Evolutionary conservation across 1,139 yeast species (phyloP).

Genomic region (Suhomyces terraborum): DNA sequence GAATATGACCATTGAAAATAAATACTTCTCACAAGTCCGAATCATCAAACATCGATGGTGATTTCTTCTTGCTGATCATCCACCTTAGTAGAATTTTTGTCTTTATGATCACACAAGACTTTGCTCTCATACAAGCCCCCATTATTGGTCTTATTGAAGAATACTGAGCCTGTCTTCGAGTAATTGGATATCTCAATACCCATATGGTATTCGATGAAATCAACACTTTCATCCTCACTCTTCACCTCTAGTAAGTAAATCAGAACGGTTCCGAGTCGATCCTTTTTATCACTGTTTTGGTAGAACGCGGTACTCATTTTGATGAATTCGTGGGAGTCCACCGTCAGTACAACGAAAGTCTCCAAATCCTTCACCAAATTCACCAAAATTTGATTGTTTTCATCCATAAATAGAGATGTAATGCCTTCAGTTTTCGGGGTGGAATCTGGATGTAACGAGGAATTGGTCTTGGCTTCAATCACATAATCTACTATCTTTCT

Average conservation of each 20-base stretch:
- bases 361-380: slow-evolving; percentile 16
- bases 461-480: slow-evolving; percentile 8
- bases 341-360: slow-evolving; percentile 17
- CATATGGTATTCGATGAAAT: slow-evolving; percentile 24
- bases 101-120: slow-evolving; percentile 14
- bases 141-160: slow-evolving; percentile 16
- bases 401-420: slow-evolving; percentile 25
- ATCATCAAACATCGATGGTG: slow-evolving; percentile 14
- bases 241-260: slow-evolving; percentile 31
- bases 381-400: slow-evolving; percentile 33
- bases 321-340: slow-evolving; percentile 25
- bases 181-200: slow-evolving; percentile 33
- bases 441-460: slow-evolving; percentile 7
- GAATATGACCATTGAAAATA: too few species aligned
- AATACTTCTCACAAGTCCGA: too few species aligned
- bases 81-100: background rate
- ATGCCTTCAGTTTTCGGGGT: background rate
- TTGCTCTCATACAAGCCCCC: slow-evolving; percentile 21
- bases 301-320: slow-evolving; percentile 39
- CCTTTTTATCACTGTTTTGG: slow-evolving; percentile 21
- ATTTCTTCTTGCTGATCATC: slow-evolving; percentile 11
- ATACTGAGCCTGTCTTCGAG: slow-evolving; percentile 12
- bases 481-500: slow-evolving; percentile 23
- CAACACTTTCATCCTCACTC: slow-evolving; percentile 8
- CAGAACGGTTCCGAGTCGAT: slow-evolving; percentile 37